phyloP scores from a whole-genome alignment of 805 yeast genomes.

The Zygotorulaspora florentina region DNA sequence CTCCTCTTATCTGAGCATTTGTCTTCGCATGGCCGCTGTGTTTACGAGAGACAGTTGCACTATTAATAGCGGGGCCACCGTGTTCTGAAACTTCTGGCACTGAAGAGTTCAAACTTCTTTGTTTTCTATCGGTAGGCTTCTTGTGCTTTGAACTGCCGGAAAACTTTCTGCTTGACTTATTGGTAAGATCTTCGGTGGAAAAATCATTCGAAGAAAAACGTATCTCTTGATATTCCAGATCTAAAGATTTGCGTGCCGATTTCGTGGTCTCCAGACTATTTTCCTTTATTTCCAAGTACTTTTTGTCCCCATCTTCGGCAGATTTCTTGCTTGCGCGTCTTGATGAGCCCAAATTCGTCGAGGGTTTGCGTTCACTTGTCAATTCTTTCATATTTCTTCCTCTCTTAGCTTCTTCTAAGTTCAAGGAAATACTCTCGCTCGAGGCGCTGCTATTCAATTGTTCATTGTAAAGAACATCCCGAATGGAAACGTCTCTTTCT shows the following conservation, averaged over 20 bases:
- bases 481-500: constrained; percentile 2
- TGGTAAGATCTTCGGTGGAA: not conserved
- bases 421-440: constrained; percentile 29
- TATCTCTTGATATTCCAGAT: constrained; percentile 26
- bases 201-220: constrained; percentile 20
- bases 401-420: constrained; percentile 20
- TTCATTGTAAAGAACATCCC: constrained; percentile 7
- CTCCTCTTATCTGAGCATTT: constrained; percentile 8
- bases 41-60: constrained; percentile 7
- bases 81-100: constrained; percentile 1
- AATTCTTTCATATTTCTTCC: constrained; percentile 5
- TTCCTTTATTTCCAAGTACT: constrained; percentile 2
- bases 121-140: constrained; percentile 1
- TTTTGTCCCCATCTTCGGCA: constrained; percentile 1
- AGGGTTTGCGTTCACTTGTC: not conserved
- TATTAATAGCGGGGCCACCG: constrained; percentile 4
- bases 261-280: not conserved
- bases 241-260: constrained; percentile 22
- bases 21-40: constrained; percentile 8
- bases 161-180: not conserved
- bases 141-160: constrained; percentile 2
- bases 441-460: constrained; percentile 20
- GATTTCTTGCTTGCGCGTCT: constrained; percentile 3
- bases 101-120: not conserved
- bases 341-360: not conserved